Conservation (phyloP, 805 yeast genomes). For the Starmera dryadoides region DNA sequence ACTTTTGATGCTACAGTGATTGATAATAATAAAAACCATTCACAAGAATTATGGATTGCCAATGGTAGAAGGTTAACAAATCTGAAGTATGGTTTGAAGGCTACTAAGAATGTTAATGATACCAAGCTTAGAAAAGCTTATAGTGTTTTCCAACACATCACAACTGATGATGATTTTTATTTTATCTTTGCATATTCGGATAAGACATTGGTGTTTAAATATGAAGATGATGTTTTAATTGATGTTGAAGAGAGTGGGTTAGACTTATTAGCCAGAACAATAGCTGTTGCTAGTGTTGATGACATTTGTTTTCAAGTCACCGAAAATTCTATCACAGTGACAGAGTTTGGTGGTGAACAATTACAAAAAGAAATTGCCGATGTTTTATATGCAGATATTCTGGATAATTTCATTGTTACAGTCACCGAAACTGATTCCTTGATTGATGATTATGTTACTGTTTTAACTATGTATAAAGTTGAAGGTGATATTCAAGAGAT, state of each 20-base stretch:
- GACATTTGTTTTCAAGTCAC: constrained; percentile 18
- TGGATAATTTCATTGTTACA: constrained; percentile 7
- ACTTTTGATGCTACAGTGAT: constrained; percentile 32
- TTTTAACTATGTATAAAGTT: constrained; percentile 4
- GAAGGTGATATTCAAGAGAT: constrained; percentile 6
- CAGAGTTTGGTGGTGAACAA: constrained; percentile 9
- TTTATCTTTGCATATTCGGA: constrained; percentile 32
- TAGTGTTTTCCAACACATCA: constrained; percentile 9
- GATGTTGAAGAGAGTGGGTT: constrained; percentile 19
- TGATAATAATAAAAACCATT: constrained; percentile 9
- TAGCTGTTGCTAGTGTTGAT: constrained; percentile 9
- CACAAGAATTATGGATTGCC: constrained; percentile 32
- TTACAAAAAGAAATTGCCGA: constrained; percentile 4
- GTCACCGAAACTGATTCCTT: constrained; percentile 3
- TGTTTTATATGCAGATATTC: constrained; percentile 12
- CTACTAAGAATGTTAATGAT: constrained; percentile 12
- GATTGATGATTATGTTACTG: not conserved
- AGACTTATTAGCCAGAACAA: constrained; percentile 8
- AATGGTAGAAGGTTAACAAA: constrained; percentile 15
- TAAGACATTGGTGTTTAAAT: constrained; percentile 29
- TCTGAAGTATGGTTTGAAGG: constrained; percentile 11
- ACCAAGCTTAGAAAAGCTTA: constrained; percentile 9
- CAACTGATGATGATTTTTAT: constrained; percentile 13
- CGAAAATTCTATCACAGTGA: constrained; percentile 12
- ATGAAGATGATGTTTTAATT: constrained; percentile 17